phyloP scores from a whole-genome alignment of 306 rosid species.

The Fragaria vesca region DNA sequence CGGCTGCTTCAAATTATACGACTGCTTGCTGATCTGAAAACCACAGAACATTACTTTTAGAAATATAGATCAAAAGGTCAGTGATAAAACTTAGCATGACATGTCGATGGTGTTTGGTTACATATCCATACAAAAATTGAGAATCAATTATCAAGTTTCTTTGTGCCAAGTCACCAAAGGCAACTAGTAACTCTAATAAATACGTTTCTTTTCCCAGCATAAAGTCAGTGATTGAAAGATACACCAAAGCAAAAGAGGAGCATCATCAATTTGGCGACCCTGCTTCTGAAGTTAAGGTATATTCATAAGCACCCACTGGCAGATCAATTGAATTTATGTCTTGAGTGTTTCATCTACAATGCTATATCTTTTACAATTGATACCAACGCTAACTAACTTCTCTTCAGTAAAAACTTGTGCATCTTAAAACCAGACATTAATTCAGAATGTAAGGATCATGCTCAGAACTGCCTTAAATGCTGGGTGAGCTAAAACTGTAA shows the following conservation, averaged over 20 bases:
- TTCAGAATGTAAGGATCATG: not conserved
- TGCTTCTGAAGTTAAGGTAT: conserved; percentile 82
- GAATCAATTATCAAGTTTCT: not conserved
- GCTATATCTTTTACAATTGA: not conserved
- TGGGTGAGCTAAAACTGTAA: not conserved
- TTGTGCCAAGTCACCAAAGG: not conserved
- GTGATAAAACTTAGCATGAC: not conserved
- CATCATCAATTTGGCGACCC: conserved; percentile 50
- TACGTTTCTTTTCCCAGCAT: conserved; percentile 52
- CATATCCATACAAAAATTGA: not conserved
- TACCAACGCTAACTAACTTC: not conserved
- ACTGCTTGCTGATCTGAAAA: too few species aligned
- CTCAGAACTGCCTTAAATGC: not conserved
- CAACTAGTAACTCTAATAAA: conserved; percentile 26
- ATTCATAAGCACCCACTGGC: conserved; percentile 20
- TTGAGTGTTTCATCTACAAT: not conserved
- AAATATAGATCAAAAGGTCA: not conserved
- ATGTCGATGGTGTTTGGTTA: not conserved
- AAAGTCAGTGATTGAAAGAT: conserved; percentile 75
- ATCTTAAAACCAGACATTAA: not conserved
- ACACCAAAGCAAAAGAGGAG: conserved; percentile 75
- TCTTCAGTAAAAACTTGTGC: not conserved
- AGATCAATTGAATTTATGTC: not conserved
- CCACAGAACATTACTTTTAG: not conserved
- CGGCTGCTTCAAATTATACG: not conserved